These are phyloP conservation scores for Geranomyces variabilis DNA, from an alignment of 192 early-diverging fungal genomes.

Conservation along the genomic window DNA sequence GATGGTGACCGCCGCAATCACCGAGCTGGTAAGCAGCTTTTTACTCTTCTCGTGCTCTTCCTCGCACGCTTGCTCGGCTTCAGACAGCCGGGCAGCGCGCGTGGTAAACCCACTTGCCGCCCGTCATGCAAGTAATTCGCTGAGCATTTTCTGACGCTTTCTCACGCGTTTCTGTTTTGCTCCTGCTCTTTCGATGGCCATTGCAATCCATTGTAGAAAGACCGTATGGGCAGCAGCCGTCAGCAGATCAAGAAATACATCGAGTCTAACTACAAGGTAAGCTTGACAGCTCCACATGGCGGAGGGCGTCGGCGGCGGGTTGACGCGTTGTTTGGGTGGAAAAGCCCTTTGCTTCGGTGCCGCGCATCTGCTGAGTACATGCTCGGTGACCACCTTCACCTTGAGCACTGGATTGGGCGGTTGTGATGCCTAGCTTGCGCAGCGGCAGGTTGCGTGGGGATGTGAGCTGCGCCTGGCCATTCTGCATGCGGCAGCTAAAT, in stretches of 20 bases:
- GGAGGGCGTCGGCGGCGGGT: neutral
- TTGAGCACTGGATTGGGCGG: no score
- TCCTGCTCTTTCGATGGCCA: no score
- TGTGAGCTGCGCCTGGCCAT: no score
- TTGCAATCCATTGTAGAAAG: slow-evolving; percentile 45
- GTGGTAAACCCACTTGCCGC: neutral
- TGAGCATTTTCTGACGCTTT: neutral
- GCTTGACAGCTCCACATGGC: neutral
- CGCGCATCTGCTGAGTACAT: no score
- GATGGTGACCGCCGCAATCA: slow-evolving; percentile 43
- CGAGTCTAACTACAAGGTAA: slow-evolving; percentile 70
- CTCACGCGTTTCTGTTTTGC: neutral
- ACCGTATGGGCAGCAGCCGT: slow-evolving; percentile 73
- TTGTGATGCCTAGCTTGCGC: no score
- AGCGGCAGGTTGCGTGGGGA: no score
- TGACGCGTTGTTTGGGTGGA: neutral
- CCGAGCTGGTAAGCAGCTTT: slow-evolving; percentile 33
- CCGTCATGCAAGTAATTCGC: neutral
- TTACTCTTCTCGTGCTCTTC: neutral
- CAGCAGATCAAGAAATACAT: slow-evolving; percentile 83
- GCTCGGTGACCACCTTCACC: no score
- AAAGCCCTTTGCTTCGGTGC: no score
- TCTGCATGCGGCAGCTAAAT: no score
- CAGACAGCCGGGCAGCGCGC: no score
- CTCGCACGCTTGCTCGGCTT: neutral